Evolutionary conservation across 75 land plant species (phyloP), one percentile per base, ranked within the genome.

Genomic region (Pseudotsuga menziesii): DNA sequence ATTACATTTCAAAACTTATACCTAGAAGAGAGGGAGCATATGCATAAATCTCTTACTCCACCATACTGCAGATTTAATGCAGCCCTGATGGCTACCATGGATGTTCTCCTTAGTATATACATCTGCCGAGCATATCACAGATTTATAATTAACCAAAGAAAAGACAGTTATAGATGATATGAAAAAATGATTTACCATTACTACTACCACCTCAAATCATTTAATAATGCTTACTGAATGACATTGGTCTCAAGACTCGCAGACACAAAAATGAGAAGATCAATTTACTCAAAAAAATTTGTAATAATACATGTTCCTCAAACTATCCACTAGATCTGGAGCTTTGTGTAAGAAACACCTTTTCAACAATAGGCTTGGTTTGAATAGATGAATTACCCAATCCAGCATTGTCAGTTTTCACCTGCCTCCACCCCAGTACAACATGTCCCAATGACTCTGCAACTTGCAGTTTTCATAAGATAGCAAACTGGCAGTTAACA

Each of bases 21-120:
- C 99, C 99, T 89, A 41, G 99, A 91, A 73, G 99, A 97, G 8
- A 97, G 88, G 25, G 99, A 97, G 80, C 99, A 97, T 48, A 97
- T 97, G 75, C 95, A 97, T 82, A 97, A 97, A 79, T 97, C 99
- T 66, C 75, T 95, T 7, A 73, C 79, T 58, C 87, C 94, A 77
- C 99, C 98, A 84, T 93, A 87, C 75, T 91, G 87, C 9, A 97
- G 83, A 75, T 95, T 90, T 29, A 97, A 78, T 73, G 98, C 92
- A 81, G 94, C 91, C 52, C 99, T 82, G 59, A 97, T 95, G 61
- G 92, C 92, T 19, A 95, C 88, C 98, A 97, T 97, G 20, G 98
- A 85, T 22, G 88, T 71, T 87, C 93, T 91, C 77, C 99, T 82
- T 55, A 97, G 70, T 66, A 97, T 87, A 79, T 97, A 97, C 99